phyloP scores from a whole-genome alignment of 2,329 filamentous ascomycete species.

The Hymenoscyphus salicellus region DNA sequence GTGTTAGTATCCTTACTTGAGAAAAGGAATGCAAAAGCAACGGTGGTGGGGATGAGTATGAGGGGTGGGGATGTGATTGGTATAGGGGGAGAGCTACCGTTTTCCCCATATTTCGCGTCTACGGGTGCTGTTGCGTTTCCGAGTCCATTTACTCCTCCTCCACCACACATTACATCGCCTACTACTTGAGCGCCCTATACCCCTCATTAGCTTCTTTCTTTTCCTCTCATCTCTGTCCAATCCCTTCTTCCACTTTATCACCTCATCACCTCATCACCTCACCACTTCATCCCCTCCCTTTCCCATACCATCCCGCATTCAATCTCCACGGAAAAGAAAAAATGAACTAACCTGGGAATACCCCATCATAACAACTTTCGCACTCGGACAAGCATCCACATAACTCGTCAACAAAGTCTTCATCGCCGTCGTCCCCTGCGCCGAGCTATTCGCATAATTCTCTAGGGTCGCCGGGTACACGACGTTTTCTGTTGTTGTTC shows the following conservation, averaged over 20 bases:
- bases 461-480: constrained; percentile 35
- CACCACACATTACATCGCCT: constrained; percentile 33
- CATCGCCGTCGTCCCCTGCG: constrained; percentile 35
- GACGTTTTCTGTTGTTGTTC: constrained; percentile 37
- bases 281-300: too few relatives aligned
- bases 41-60: too few relatives aligned
- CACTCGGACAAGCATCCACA: constrained; percentile 30
- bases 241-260: constrained; percentile 18
- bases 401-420: constrained; percentile 34
- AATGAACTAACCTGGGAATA: constrained; percentile 34
- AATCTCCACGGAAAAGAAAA: not conserved
- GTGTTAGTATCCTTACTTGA: not conserved
- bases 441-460: constrained; percentile 33
- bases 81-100: not conserved
- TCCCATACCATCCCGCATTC: not conserved
- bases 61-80: not conserved
- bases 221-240: not conserved
- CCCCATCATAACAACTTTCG: constrained; percentile 38
- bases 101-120: not conserved
- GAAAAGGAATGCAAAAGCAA: not conserved
- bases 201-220: constrained; percentile 6
- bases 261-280: too few relatives aligned
- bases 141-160: constrained; percentile 17
- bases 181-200: constrained; percentile 33
- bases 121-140: not conserved